Evolutionary conservation across 2,329 filamentous ascomycete species (phyloP).

Genomic region (Colletotrichum sp.): DNA sequence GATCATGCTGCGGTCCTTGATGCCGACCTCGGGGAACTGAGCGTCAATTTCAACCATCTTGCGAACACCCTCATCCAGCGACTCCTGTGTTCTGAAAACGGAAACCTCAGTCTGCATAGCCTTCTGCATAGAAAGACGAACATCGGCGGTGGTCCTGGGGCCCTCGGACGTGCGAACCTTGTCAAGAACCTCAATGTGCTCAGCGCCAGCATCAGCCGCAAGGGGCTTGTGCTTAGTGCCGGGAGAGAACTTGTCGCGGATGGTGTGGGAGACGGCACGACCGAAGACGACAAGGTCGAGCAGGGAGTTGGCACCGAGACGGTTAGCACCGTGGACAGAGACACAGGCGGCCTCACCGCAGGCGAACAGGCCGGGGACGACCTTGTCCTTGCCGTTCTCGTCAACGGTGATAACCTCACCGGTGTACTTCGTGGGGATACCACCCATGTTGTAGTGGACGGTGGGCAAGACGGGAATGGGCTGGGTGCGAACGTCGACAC

Average conservation of each 20-base stretch:
- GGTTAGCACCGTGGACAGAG: constrained; percentile 97
- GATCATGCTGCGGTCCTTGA: constrained; percentile 99
- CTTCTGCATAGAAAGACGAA: constrained; percentile 95
- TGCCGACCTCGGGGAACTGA: constrained; percentile 82
- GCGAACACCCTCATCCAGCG: constrained; percentile 88
- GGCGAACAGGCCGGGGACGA: constrained; percentile 93
- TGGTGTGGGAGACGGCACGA: constrained; percentile 95
- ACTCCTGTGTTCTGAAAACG: constrained; percentile 95
- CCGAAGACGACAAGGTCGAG: constrained; percentile 98
- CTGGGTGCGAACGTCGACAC: constrained; percentile 96
- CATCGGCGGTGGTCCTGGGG: constrained; percentile 85
- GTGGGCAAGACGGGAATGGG: constrained; percentile 96
- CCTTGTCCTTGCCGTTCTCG: constrained; percentile 84
- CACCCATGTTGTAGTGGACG: constrained; percentile 99
- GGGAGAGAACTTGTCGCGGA: constrained; percentile 91
- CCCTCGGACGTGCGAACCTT: constrained; percentile 83
- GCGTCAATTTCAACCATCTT: constrained; percentile 87
- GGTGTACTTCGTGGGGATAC: constrained; percentile 97
- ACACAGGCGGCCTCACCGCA: constrained; percentile 98
- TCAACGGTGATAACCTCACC: constrained; percentile 94
- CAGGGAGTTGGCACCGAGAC: constrained; percentile 96
- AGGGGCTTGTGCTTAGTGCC: constrained; percentile 81
- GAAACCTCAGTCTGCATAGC: constrained; percentile 97
- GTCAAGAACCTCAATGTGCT: constrained; percentile 87
- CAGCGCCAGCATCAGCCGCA: constrained; percentile 84